Conservation (phyloP, 441 rosid species). For the Gossypium davidsonii region DNA sequence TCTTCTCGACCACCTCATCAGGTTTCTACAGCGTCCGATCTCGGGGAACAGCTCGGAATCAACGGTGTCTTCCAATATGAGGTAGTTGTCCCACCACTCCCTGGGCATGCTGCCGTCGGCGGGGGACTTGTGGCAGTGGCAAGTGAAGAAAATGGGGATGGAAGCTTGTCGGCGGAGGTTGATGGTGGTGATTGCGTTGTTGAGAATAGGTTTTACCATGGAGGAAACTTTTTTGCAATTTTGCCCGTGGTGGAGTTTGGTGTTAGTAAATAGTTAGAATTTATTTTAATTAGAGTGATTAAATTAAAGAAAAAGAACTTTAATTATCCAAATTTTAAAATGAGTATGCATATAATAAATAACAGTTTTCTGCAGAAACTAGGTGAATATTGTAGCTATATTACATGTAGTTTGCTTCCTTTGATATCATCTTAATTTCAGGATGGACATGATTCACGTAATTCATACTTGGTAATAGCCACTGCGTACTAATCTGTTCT, state of each 20-base stretch:
- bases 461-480: background rate
- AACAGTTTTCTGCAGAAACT: no score
- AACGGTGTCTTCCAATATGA: slow-evolving; percentile 46
- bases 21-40: slow-evolving; percentile 16
- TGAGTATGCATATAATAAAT: no score
- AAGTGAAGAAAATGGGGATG: slow-evolving; percentile 72
- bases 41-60: slow-evolving; percentile 47
- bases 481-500: background rate
- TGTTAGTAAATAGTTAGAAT: no score
- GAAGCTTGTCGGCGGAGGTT: slow-evolving; percentile 50
- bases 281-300: no score
- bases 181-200: slow-evolving; percentile 42
- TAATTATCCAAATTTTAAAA: no score
- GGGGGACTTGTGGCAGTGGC: slow-evolving; percentile 56
- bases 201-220: slow-evolving; percentile 48
- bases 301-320: no score
- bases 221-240: slow-evolving; percentile 15
- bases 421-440: background rate
- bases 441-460: background rate
- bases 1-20: slow-evolving; percentile 55
- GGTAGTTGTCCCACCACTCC: slow-evolving; percentile 66
- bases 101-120: slow-evolving; percentile 46
- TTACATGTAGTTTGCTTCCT: no score
- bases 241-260: no score
- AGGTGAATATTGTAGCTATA: no score